Evolutionary conservation across 305 asterid species (phyloP), one percentile per base, ranked within the genome.

Genomic region (Solanum hybrid): DNA sequence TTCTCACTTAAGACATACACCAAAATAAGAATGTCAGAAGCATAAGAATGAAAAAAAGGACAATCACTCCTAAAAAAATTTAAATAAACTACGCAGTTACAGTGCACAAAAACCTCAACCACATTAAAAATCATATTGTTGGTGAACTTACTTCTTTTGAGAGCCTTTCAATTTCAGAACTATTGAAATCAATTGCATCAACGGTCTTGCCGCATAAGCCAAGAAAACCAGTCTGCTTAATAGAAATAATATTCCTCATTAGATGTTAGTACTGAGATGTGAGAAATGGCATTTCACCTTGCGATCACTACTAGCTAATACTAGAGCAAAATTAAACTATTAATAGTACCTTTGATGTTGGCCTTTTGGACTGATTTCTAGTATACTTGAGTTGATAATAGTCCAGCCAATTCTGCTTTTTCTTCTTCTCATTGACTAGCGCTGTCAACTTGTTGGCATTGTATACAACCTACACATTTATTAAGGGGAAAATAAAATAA

Each of bases 341-440:
- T 45, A 86, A 26, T 83, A 86, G 45, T 91, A 97, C 99, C 99
- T 95, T 97, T 38, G 89, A 79, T 91, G 89, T 91, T 34, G 99
- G 99, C 79, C 96, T 92, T 89, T 91, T 91, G 6, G 93, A 92
- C 91, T 75, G 98, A 76, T 96, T 96, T 92, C 98, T 95, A 57
- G 95, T 92, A 92, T 94, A 94, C 91, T 97, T 97, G 81, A 96
- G 87, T 87, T 96, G 98, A 92, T 95, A 96, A 91, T 94, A 97
- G 91, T 97, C 99, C n/a, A 96, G 97, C 99, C 99, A 96, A 89
- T 97, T 97, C 89, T 96, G 92, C 89, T 93, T 94, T 39, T 93
- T 96, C 90, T 93, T 94, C 93, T 93, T 95, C 94, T 96, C 96
- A 89, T 94, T 88, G 27, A 96, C 97, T 77, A 97, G 93, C 82